Base-by-base conservation (phyloP, 2,329 filamentous ascomycete species). In the Colletotrichum lupini region DNA sequence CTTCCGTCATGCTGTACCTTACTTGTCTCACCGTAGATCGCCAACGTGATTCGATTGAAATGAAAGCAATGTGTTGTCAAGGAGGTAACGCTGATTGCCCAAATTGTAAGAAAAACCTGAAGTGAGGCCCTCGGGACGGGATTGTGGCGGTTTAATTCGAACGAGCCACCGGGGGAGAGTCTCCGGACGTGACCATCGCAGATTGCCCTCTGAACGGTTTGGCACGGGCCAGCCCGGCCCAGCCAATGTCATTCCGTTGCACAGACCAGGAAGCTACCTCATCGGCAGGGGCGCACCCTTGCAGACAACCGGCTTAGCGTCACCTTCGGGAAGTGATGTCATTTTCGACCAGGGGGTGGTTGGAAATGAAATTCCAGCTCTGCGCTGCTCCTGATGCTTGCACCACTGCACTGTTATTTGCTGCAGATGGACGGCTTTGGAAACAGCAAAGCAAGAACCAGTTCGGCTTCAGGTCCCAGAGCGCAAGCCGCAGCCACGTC, bases 291-390 rank as follows among this genome's bases (percentile, higher is more conserved):
- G 24, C 35, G 0, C 6, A 24, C 52, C 71, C 67, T 52, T 37
- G 59, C 32, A n/a, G 22, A 14, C n/a, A 30, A 22, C 52, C 3
- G 4, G 28, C 42, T 6, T 59, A 61, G 60, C 49, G 67, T 24
- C 28, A 42, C 42, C 42, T 22, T 61, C 56, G 67, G 61, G 32
- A 52, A 52, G 61, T 73, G 71, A 73, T 71, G 71, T 73, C 71
- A 73, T 73, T 32, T 8, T 42, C 37, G n/a, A 30, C 46, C 56
- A 63, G 60, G 67, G 42, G 67, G 53, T 30, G 14, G 37, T 42
- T 42, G 37, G 37, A 42, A 42, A 19, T 46, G 59, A 57, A 61
- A 57, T 66, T 61, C 61, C 67, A 73, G 67, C 67, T 57, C 61
- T 42, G 37, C 6, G 19, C 37, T 42, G 37, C 37, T 16, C 14